Base-by-base conservation (phyloP, 2,329 filamentous ascomycete genomes). In the Trichoderma atroviride region DNA sequence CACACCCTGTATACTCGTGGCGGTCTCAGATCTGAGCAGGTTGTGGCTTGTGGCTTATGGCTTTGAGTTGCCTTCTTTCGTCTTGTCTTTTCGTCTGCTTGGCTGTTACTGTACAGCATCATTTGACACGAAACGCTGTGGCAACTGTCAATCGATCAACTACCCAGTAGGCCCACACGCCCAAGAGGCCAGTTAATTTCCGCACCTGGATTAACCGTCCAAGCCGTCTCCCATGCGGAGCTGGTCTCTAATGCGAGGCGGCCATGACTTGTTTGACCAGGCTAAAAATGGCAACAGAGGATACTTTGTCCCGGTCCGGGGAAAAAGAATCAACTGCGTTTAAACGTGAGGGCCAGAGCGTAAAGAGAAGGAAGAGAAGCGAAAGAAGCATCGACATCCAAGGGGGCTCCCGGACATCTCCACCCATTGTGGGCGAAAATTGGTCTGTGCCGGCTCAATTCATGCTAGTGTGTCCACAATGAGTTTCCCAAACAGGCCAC, bases 161-260 rank as follows among this genome's bases (percentile, higher is more conserved):
- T 16, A 35, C 33, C 33, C 33, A 35, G 37, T 14, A 40, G 63
- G 37, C 27, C 63, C 47, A 19, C 13, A 43, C 1, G 24, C 27
- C n/a, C 63, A 33, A 66, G 27, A 47, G 24, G 53, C 53, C 37
- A 19, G 31, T 58, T 58, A 47, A 66, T 66, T 66, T 66, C 63
- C 63, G 63, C 63, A 47, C 53, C 24, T 52, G 50, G 33, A 22
- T 52, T 19, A 10, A 35, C 53, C 47, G 47, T n/a, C n/a, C n/a
- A n/a, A n/a, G n/a, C n/a, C n/a, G n/a, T n/a, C n/a, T 29, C 62
- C 55, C 10, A 24, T 66, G 52, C 62, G 13, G 52, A 47, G 62
- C 61, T 57, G 19, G 52, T 19, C 50, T 37, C 62, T 57, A 3
- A 50, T 57, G 62, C 37, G 35, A 66, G 37, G n/a, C 53, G 53